phyloP scores from a whole-genome alignment of 2,329 filamentous ascomycete genomes.

The Alternaria novae-zelandiae region DNA sequence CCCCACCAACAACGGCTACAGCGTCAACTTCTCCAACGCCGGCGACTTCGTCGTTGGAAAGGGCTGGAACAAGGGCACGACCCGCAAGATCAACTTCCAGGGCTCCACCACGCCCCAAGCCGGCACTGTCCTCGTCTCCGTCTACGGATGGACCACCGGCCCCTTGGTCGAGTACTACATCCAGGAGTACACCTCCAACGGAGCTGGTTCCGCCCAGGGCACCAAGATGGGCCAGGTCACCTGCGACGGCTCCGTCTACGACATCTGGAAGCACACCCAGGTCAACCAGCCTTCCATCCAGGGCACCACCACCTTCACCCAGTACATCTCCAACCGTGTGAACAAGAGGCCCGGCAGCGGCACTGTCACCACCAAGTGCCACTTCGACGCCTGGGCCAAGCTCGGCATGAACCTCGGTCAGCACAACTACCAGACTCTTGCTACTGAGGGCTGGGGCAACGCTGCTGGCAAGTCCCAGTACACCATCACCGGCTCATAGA shows the following conservation, averaged over 20 bases:
- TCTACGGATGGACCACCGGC: slow-evolving; percentile 64
- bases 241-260: slow-evolving; percentile 39
- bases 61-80: slow-evolving; percentile 41
- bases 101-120: slow-evolving; percentile 30
- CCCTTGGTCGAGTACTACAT: slow-evolving; percentile 59
- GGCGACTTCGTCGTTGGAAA: slow-evolving; percentile 43
- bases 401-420: slow-evolving; percentile 34
- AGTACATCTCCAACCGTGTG: slow-evolving; percentile 53
- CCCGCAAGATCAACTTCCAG: slow-evolving; percentile 36
- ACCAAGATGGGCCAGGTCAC: slow-evolving; percentile 34
- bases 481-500: slow-evolving; percentile 27
- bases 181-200: slow-evolving; percentile 57
- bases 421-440: slow-evolving; percentile 40
- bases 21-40: slow-evolving; percentile 34
- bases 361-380: slow-evolving; percentile 39
- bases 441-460: slow-evolving; percentile 39
- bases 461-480: slow-evolving; percentile 38
- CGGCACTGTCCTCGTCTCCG: slow-evolving; percentile 39
- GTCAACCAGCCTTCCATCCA: slow-evolving; percentile 55
- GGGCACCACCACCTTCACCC: slow-evolving; percentile 58
- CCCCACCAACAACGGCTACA: slow-evolving; percentile 37
- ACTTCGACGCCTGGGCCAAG: slow-evolving; percentile 39
- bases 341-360: slow-evolving; percentile 36
- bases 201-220: slow-evolving; percentile 41
- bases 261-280: slow-evolving; percentile 40